These are phyloP conservation scores for Myriosclerotinia scirpicola DNA, from an alignment of 2,329 filamentous ascomycete species.

Conservation along the genomic window DNA sequence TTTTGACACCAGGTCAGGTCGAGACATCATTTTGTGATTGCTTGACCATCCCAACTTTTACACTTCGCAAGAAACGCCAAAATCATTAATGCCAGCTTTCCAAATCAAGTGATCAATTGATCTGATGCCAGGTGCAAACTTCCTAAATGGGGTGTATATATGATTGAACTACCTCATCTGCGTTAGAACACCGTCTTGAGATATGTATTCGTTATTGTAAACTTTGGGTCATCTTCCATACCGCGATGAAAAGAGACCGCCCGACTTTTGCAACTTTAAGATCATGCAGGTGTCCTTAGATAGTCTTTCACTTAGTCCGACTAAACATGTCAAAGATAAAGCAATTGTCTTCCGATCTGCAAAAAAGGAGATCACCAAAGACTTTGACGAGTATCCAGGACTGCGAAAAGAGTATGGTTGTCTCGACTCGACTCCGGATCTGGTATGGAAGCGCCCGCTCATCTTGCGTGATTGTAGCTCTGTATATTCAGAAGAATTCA, in stretches of 20 bases:
- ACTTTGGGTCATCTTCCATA: neutral
- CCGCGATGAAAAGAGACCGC: no score
- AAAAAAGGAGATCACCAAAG: neutral
- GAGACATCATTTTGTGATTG: no score
- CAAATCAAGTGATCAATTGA: no score
- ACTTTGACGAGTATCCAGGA: neutral
- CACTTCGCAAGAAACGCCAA: no score
- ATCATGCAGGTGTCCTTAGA: neutral
- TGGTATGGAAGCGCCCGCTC: neutral
- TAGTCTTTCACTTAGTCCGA: neutral
- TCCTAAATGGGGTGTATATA: no score
- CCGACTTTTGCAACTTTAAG: neutral
- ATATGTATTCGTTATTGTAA: no score
- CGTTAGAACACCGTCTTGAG: no score
- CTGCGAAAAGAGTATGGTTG: neutral
- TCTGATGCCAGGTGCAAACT: no score
- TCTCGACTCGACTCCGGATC: fast-evolving
- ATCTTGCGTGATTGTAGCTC: neutral
- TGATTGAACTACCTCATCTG: no score
- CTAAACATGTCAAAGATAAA: fast-evolving
- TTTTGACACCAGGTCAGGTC: no score
- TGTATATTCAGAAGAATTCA: fast-evolving
- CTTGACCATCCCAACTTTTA: no score
- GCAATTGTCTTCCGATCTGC: fast-evolving
- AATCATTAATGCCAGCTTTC: no score